These are phyloP conservation scores for Trichoderma koningii DNA, from an alignment of 2,329 filamentous ascomycete genomes.

Conservation along the genomic window DNA sequence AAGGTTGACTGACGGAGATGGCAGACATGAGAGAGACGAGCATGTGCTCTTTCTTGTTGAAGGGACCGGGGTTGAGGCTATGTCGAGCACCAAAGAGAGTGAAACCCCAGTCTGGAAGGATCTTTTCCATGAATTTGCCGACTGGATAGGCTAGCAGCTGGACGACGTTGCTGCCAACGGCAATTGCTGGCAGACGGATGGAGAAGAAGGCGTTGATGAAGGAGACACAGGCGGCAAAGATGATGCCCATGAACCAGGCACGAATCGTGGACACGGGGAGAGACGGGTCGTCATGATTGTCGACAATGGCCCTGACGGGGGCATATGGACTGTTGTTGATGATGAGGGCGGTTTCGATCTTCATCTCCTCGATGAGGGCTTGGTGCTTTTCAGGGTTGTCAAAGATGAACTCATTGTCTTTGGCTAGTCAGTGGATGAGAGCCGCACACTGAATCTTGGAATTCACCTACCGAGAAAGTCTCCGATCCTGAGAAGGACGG, in stretches of 20 bases:
- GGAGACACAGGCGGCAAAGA: conserved; percentile 49
- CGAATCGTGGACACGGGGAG: conserved; percentile 54
- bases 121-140: conserved; percentile 48
- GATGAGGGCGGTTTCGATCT: conserved; percentile 54
- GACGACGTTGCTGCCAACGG: conserved; percentile 53
- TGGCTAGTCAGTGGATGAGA: conserved; percentile 23
- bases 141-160: conserved; percentile 56
- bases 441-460: neutral
- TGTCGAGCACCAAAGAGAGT: conserved; percentile 44
- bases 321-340: conserved; percentile 58
- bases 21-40: conserved; percentile 60
- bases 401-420: conserved; percentile 38
- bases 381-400: conserved; percentile 42
- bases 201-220: conserved; percentile 59
- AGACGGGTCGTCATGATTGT: conserved; percentile 54
- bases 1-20: conserved; percentile 49
- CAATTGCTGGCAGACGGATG: conserved; percentile 54
- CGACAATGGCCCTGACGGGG: conserved; percentile 57
- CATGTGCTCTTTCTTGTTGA: conserved; percentile 60
- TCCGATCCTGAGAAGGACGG: conserved; percentile 40
- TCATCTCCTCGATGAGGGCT: conserved; percentile 51
- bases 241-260: conserved; percentile 52
- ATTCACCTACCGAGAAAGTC: conserved; percentile 37
- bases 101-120: conserved; percentile 50
- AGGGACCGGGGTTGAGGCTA: conserved; percentile 53